Base-by-base conservation (phyloP, 139 green algal genomes). In the Axilococcus clingmanii region DNA sequence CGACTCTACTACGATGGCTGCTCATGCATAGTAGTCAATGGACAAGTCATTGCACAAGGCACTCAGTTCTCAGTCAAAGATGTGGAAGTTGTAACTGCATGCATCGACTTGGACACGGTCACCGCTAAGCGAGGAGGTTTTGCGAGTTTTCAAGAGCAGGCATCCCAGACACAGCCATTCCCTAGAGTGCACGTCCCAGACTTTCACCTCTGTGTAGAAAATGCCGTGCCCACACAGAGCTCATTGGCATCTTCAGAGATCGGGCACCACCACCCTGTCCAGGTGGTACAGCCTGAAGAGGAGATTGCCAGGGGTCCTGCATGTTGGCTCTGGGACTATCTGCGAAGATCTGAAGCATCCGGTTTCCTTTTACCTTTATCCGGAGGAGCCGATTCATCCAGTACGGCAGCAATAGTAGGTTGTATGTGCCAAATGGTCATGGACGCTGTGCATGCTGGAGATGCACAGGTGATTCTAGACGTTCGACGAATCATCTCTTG, bases 281-380 rank as follows among this genome's bases (percentile, higher is more conserved):
- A 32, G 20, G 68, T 74, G 38, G 74, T 81, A 30, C 3, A 5
- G 1, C 72, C 78, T 2, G 81, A 94, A 57, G 85, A 97, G 63
- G 92, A 99, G 74, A 95, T 99, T 61, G 87, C 82, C 2, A 69
- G 79, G 17, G 88, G 92, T 4, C 92, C 92, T 9, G 92, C 87
- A 24, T 91, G 78, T 56, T 99, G 92, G 92, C 75, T 99, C 49
- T 99, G 92, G 92, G 92, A 99, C 74, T 99, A 99, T 61, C 52
- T 93, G 37, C 50, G 65, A 3, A 46, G 72, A 27, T 85, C 66
- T 14, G 86, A 85, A 2, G 91, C 84, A 5, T 54, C 30, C 31
- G 90, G 92, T 9, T 99, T 84, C 65, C 68, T 97, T 61, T 63
- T 99, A 45, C 89, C 92, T 0, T 78, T 99, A 15, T 91, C 76